phyloP scores from a whole-genome alignment of 108 stramenopile species.

The Nannochloropsis oceanica region DNA sequence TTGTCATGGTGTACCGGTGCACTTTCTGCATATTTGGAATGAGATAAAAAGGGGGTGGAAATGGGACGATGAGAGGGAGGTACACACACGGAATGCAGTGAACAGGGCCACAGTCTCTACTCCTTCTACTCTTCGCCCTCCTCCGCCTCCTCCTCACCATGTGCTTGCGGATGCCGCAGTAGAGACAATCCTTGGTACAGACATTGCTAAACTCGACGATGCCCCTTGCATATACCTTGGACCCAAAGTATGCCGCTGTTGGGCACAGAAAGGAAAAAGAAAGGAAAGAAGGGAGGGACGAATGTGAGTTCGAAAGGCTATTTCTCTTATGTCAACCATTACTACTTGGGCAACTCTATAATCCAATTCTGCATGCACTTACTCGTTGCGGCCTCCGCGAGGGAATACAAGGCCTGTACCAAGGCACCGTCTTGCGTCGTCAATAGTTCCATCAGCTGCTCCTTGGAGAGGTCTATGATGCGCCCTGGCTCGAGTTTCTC shows the following conservation, averaged over 20 bases:
- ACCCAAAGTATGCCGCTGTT: neutral
- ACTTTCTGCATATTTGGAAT: neutral
- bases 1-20: neutral
- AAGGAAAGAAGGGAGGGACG: neutral
- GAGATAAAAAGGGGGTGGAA: neutral
- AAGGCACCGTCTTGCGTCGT: neutral
- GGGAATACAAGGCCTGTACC: neutral
- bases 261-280: neutral
- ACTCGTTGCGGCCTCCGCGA: neutral
- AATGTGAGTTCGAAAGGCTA: neutral
- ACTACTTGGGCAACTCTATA: neutral
- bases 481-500: neutral
- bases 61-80: neutral
- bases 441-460: neutral
- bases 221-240: neutral
- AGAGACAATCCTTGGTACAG: neutral
- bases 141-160: neutral
- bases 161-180: neutral
- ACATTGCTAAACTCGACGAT: neutral
- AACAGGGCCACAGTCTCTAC: neutral
- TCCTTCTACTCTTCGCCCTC: neutral
- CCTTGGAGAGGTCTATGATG: neutral
- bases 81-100: neutral
- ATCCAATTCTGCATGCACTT: neutral
- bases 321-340: neutral